phyloP scores from a whole-genome alignment of 331 rosid genomes.

The Acacia concinna region DNA sequence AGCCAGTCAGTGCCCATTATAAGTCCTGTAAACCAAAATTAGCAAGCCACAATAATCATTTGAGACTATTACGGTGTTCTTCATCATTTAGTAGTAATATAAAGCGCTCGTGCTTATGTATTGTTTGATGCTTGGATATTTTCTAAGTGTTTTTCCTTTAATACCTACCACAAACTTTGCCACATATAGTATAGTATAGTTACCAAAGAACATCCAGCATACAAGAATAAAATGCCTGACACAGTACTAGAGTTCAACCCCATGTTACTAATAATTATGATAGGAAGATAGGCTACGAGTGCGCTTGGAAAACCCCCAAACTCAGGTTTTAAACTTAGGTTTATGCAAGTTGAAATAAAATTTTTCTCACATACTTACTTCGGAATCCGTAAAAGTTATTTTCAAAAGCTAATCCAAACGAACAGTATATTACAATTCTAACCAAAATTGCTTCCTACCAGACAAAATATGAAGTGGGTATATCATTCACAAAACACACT shows the following conservation, averaged over 20 bases:
- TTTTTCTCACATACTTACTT: too few species aligned
- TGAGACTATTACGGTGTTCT: too few species aligned
- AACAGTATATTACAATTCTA: background rate
- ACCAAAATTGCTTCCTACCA: background rate
- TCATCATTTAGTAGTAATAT: too few species aligned
- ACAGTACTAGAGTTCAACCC: background rate
- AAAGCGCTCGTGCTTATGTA: constrained; percentile 23
- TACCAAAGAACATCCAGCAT: constrained; percentile 53
- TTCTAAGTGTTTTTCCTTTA: constrained; percentile 82
- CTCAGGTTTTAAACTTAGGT: too few species aligned
- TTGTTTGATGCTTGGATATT: constrained; percentile 68
- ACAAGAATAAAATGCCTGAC: constrained; percentile 70
- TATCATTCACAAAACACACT: background rate
- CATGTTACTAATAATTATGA: background rate
- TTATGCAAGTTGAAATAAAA: too few species aligned
- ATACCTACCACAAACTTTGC: constrained; percentile 75
- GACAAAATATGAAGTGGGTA: background rate
- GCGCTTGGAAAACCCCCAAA: too few species aligned
- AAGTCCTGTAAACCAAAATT: too few species aligned
- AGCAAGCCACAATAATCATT: too few species aligned
- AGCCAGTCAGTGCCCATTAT: too few species aligned
- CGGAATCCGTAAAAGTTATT: too few species aligned
- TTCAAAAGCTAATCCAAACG: too few species aligned
- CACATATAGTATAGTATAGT: constrained; percentile 61
- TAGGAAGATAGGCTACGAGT: background rate